phyloP scores from a whole-genome alignment of 139 green algal genomes.

The Zygnema cylindricum region DNA sequence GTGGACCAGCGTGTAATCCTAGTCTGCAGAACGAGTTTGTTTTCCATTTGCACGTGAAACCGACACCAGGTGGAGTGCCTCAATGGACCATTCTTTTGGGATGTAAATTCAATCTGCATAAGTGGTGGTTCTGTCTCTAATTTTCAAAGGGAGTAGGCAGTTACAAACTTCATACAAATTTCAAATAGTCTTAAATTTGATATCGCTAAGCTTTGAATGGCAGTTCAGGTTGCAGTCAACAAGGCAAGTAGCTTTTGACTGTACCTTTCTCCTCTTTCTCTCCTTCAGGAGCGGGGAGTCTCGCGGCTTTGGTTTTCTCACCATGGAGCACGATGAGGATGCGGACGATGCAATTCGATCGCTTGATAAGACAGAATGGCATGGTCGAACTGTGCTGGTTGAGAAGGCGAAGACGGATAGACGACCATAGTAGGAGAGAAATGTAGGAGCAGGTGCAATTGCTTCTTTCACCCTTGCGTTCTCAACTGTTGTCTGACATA shows the following conservation, averaged over 20 bases:
- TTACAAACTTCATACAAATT: too few species aligned
- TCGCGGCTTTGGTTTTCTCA: constrained; percentile 45
- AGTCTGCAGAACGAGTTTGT: too few species aligned
- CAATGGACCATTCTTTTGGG: too few species aligned
- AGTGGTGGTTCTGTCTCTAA: too few species aligned
- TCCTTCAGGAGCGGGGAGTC: constrained; percentile 41
- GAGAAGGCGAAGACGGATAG: constrained; percentile 46
- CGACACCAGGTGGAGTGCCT: too few species aligned
- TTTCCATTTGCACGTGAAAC: too few species aligned
- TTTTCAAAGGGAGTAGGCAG: too few species aligned
- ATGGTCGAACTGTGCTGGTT: constrained; percentile 43
- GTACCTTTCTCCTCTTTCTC: background rate
- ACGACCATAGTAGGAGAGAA: background rate
- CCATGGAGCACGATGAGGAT: constrained; percentile 44
- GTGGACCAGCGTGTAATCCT: too few species aligned
- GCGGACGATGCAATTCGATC: constrained; percentile 38
- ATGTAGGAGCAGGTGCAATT: too few species aligned
- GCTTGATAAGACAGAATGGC: constrained; percentile 37
- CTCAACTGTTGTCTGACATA: too few species aligned
- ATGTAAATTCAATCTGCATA: too few species aligned
- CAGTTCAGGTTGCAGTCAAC: background rate
- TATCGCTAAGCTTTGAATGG: background rate
- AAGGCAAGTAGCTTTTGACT: background rate
- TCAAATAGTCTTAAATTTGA: background rate
- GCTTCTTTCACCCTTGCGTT: too few species aligned